Base-by-base conservation (phyloP, 1,284 basidiomycete species). In the Cryptococcus jaspeensis region DNA sequence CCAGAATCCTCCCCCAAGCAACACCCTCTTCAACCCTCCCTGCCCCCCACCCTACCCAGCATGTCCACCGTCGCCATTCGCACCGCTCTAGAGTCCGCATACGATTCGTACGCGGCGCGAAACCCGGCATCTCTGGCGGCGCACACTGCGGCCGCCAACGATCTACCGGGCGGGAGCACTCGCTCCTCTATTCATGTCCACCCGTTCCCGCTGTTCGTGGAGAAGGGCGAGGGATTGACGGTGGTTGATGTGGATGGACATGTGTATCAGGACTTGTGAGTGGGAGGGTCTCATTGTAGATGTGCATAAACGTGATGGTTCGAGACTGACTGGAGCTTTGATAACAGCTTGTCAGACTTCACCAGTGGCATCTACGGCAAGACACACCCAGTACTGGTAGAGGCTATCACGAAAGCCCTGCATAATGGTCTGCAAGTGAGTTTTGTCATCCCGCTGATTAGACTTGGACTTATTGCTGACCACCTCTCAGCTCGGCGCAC, bases 331-430 rank as follows among this genome's bases (percentile, higher is more conserved):
- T n/a, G 28, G 28, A 32, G 28, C 9, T 4, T 32, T 32, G 5
- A 9, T 32, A n/a, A 6, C 49, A 68, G 66, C 48, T 51, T 63
- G n/a, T 61, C 60, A 5, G 68, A 70, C 52, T 68, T 64, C 39
- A 64, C 63, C 0, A 59, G 60, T 38, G 68, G 68, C 2, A 59
- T 70, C 44, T 70, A 65, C 50, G 68, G 68, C 12, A 65, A 70
- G 52, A 58, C 53, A 2, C 51, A 70, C 45, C 61, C 62, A 2
- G 36, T 61, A 11, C 38, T 70, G n/a, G 47, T 53, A 8, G 25
- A 52, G 8, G 65, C 68, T 7, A 63, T 70, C 32, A 41, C 55
- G 2, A 40, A 41, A 0, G 65, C 60, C 1, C 43, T 70, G 7
- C 54, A 57, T 28, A 42, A 45, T 8, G 68, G 68, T 9, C 40